A percentile compares a stretch with the other conserved stretches of the same genome.
These are phyloP conservation scores for Colletotrichum navitas DNA, from an alignment of 2,329 filamentous ascomycete genomes.

Conservation along the genomic window DNA sequence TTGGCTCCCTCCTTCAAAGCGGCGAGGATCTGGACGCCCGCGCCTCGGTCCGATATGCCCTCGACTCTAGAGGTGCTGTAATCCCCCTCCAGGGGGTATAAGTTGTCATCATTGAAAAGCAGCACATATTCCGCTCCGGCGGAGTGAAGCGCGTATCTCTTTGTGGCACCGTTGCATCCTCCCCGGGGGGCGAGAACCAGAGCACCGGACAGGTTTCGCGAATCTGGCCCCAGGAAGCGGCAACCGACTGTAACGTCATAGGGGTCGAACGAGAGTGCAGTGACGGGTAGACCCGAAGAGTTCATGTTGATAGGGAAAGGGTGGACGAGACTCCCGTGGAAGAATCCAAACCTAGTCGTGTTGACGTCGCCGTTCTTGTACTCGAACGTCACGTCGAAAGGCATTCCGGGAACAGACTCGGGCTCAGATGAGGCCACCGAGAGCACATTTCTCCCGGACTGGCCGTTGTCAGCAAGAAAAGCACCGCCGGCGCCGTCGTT, in stretches of 20 bases:
- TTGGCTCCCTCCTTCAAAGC: slow-evolving; percentile 19
- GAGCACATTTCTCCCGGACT: slow-evolving; percentile 56
- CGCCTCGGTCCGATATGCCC: slow-evolving; percentile 5
- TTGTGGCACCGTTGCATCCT: slow-evolving; percentile 43
- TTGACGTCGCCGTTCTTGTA: slow-evolving; percentile 9
- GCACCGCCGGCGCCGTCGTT: slow-evolving; percentile 57
- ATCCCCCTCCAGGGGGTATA: slow-evolving; percentile 26
- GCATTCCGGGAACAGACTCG: slow-evolving; percentile 32
- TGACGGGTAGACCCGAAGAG: slow-evolving; percentile 44
- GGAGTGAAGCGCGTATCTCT: slow-evolving; percentile 53
- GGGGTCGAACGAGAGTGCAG: slow-evolving; percentile 45
- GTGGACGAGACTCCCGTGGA: slow-evolving; percentile 13
- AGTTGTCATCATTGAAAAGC: slow-evolving; percentile 52
- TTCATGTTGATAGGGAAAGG: slow-evolving; percentile 19
- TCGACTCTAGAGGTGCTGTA: background rate
- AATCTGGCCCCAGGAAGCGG: slow-evolving; percentile 51
- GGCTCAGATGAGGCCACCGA: slow-evolving; percentile 57
- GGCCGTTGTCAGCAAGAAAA: slow-evolving; percentile 55
- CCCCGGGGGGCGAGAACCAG: slow-evolving; percentile 54
- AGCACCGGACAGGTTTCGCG: slow-evolving; percentile 54
- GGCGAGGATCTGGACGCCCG: slow-evolving; percentile 12
- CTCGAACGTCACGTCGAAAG: slow-evolving; percentile 32
- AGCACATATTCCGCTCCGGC: slow-evolving; percentile 57
- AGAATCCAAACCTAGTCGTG: slow-evolving; percentile 33
- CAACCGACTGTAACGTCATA: slow-evolving; percentile 53